Evolutionary conservation across 352 stramenopile genomes (phyloP).

Genomic region (Proteromonas lacertae): DNA sequence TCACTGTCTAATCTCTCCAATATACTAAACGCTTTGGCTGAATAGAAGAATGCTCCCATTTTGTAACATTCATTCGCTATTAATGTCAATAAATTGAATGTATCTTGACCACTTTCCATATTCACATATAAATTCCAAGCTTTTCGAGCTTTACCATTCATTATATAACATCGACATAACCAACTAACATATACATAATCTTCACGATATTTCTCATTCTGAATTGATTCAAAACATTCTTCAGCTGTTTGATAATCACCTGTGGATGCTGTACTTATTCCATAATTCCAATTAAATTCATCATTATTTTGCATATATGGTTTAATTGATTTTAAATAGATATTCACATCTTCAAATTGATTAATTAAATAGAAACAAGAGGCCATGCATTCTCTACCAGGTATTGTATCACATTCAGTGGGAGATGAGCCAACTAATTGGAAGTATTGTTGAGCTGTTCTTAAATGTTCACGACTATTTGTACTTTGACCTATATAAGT

Average conservation of each 20-base stretch:
- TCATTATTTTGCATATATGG: constrained; percentile 68
- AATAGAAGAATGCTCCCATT: constrained; percentile 72
- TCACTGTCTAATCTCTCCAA: constrained; percentile 62
- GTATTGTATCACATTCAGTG: constrained; percentile 78
- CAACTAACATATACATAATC: constrained; percentile 9
- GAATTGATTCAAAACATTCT: constrained; percentile 51
- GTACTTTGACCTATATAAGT: constrained; percentile 43
- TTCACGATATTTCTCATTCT: constrained; percentile 48
- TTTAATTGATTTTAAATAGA: constrained; percentile 81
- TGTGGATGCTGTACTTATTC: constrained; percentile 48
- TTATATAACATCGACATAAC: constrained; percentile 50
- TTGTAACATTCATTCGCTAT: constrained; percentile 85
- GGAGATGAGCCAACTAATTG: constrained; percentile 58
- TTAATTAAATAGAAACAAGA: constrained; percentile 78
- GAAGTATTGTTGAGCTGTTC: constrained; percentile 22
- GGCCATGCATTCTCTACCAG: constrained; percentile 76
- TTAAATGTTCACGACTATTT: constrained; percentile 46
- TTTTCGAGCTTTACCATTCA: constrained; percentile 57
- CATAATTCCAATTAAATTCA: constrained; percentile 91
- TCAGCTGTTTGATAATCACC: constrained; percentile 60
- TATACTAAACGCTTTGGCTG: constrained; percentile 65
- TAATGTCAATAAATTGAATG: constrained; percentile 69
- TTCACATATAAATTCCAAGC: constrained; percentile 83
- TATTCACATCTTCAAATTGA: constrained; percentile 80
- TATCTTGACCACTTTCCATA: constrained; percentile 65